Evolutionary conservation across 2,329 filamentous ascomycete species (phyloP).

Genomic region (Arthrobotrys conoides): DNA sequence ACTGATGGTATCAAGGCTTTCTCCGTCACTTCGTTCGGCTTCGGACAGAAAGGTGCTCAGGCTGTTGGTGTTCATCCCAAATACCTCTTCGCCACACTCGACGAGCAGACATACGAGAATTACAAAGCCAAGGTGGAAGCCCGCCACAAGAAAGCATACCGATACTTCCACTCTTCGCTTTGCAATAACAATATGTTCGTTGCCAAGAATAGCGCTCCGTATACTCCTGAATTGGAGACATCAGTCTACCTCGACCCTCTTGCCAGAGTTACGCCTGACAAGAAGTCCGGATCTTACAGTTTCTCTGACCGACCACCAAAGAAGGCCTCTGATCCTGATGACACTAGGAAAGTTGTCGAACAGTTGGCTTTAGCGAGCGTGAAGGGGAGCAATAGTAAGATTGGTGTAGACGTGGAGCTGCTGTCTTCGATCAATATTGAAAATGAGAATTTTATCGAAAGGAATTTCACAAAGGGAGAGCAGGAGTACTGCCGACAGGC

Average conservation of each 20-base stretch:
- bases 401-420: constrained; percentile 94
- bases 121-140: constrained; percentile 92
- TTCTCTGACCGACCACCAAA: constrained; percentile 81
- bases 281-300: constrained; percentile 84
- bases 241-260: constrained; percentile 94
- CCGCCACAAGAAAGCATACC: constrained; percentile 97
- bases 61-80: constrained; percentile 96
- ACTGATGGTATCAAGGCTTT: constrained; percentile 99
- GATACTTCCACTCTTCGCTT: constrained; percentile 97
- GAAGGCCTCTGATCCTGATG: constrained; percentile 73
- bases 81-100: constrained; percentile 95
- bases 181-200: constrained; percentile 99
- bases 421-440: constrained; percentile 89
- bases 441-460: constrained; percentile 92
- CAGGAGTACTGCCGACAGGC: constrained; percentile 87
- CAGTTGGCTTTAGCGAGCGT: constrained; percentile 78
- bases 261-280: constrained; percentile 85
- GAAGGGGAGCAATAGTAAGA: constrained; percentile 76
- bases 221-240: constrained; percentile 87
- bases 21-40: constrained; percentile 98
- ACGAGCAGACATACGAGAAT: constrained; percentile 82
- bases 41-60: constrained; percentile 98
- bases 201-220: constrained; percentile 91
- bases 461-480: constrained; percentile 91
- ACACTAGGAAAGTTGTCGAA: constrained; percentile 82